Conservation (phyloP, 805 yeast species). For the Kodamaea kaohsiungensis region DNA sequence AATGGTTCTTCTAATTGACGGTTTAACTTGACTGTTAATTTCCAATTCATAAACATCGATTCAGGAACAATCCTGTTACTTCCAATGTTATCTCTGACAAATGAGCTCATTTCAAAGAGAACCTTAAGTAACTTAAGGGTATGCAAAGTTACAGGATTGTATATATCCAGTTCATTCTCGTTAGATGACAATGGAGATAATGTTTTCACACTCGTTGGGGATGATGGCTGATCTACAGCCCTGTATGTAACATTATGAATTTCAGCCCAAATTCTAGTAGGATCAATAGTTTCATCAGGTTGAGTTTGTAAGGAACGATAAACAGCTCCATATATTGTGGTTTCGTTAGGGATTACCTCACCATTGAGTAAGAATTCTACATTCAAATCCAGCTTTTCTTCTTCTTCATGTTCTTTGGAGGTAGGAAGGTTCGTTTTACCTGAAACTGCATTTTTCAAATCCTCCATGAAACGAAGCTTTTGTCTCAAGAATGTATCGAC, state of each 20-base stretch:
- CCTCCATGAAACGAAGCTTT: slow-evolving; percentile 35
- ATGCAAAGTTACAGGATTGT: slow-evolving; percentile 32
- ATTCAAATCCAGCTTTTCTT: slow-evolving; percentile 18
- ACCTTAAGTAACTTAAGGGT: slow-evolving; percentile 52
- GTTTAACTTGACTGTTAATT: slow-evolving; percentile 80
- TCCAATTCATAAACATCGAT: slow-evolving; percentile 64
- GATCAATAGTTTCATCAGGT: slow-evolving; percentile 43
- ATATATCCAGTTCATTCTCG: slow-evolving; percentile 22
- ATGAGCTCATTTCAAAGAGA: slow-evolving; percentile 42
- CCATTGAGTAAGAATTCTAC: slow-evolving; percentile 62
- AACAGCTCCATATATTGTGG: slow-evolving; percentile 77
- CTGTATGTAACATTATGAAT: slow-evolving; percentile 53
- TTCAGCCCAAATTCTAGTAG: slow-evolving; percentile 58
- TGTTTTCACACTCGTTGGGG: slow-evolving; percentile 2
- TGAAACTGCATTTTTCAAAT: slow-evolving; percentile 7
- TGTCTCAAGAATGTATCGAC: slow-evolving; percentile 49
- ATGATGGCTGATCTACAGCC: slow-evolving; percentile 16
- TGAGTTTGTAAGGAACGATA: slow-evolving; percentile 49
- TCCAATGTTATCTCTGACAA: slow-evolving; percentile 19
- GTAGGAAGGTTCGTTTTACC: slow-evolving; percentile 10
- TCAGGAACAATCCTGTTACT: slow-evolving; percentile 15
- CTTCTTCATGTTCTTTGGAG: slow-evolving; percentile 12
- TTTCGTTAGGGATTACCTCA: slow-evolving; percentile 58
- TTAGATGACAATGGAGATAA: slow-evolving; percentile 6
- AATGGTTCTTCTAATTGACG: slow-evolving; percentile 89